These are phyloP conservation scores for Aspergillus caelatus DNA, from an alignment of 2,329 filamentous ascomycete species.

Conservation along the genomic window DNA sequence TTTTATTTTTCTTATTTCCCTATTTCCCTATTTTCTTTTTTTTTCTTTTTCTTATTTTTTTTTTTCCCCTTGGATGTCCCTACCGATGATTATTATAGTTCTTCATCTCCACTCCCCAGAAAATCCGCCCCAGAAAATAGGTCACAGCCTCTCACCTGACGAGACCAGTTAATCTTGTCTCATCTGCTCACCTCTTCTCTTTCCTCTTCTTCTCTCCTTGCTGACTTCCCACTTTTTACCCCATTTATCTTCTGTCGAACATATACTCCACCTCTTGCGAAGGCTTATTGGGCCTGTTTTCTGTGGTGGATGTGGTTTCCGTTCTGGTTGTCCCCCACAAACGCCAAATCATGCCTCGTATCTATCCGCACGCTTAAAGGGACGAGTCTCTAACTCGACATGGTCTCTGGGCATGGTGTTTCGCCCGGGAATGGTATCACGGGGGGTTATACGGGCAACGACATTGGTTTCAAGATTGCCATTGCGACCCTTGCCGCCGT, in stretches of 20 bases:
- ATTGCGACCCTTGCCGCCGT: constrained; percentile 52
- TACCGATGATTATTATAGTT: not conserved
- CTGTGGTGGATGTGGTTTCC: not conserved
- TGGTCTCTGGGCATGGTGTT: constrained; percentile 8
- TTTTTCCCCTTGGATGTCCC: not conserved
- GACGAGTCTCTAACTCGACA: constrained; percentile 2
- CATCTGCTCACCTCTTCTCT: not conserved
- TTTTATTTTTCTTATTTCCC: not conserved
- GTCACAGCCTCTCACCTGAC: constrained; percentile 7
- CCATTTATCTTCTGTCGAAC: not conserved
- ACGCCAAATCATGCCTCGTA: constrained; percentile 4
- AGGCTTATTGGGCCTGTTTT: not conserved
- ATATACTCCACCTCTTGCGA: not conserved
- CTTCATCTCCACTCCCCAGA: constrained; percentile 3
- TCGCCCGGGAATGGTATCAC: constrained; percentile 41
- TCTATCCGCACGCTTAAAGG: not conserved
- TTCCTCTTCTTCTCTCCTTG: not conserved
- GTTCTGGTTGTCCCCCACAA: not conserved
- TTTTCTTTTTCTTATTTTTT: not conserved
- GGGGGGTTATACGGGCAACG: constrained; percentile 37
- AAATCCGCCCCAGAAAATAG: constrained; percentile 6
- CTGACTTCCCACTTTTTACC: not conserved
- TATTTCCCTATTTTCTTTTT: not conserved
- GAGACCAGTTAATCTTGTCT: not conserved
- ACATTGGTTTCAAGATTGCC: constrained; percentile 43